phyloP scores from a whole-genome alignment of 2,329 filamentous ascomycete species.

The Ophiostoma ulmi region DNA sequence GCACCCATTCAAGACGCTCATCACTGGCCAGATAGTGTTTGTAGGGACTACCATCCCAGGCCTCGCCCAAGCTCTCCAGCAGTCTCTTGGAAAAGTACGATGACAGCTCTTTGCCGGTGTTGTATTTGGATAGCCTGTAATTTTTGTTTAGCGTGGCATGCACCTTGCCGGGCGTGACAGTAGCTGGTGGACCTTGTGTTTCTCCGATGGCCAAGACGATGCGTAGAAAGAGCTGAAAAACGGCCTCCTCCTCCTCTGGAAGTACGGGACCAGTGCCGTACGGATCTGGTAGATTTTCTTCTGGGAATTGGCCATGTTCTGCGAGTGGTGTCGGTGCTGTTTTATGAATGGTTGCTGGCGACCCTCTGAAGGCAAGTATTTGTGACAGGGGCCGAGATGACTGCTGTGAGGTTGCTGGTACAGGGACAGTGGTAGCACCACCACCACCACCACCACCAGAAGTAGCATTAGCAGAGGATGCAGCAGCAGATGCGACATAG shows the following conservation, averaged over 20 bases:
- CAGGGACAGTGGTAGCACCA: neutral
- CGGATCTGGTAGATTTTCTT: neutral
- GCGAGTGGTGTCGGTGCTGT: too few relatives aligned
- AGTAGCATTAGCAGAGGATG: neutral
- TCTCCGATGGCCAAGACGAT: slow-evolving; percentile 32
- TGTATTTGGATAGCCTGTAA: slow-evolving; percentile 41
- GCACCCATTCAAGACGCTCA: slow-evolving; percentile 31
- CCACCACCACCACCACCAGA: neutral
- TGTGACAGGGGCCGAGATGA: slow-evolving; percentile 12
- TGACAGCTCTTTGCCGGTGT: slow-evolving; percentile 38
- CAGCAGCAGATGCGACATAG: neutral
- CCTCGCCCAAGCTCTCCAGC: slow-evolving; percentile 34
- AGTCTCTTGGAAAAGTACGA: slow-evolving; percentile 44
- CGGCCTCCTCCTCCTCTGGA: slow-evolving; percentile 4
- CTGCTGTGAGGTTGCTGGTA: neutral
- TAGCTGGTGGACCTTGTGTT: slow-evolving; percentile 31
- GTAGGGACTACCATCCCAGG: slow-evolving; percentile 35
- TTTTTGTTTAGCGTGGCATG: slow-evolving; percentile 36
- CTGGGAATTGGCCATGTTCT: neutral
- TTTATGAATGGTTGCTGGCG: neutral
- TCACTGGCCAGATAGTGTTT: slow-evolving; percentile 36
- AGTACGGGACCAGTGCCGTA: neutral
- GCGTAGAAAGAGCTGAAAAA: slow-evolving; percentile 19
- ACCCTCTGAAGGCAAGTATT: neutral
- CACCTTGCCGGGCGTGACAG: slow-evolving; percentile 32